These are phyloP conservation scores for Entomortierella lignicola DNA, from an alignment of 192 early-diverging fungal genomes.

Conservation along the genomic window DNA sequence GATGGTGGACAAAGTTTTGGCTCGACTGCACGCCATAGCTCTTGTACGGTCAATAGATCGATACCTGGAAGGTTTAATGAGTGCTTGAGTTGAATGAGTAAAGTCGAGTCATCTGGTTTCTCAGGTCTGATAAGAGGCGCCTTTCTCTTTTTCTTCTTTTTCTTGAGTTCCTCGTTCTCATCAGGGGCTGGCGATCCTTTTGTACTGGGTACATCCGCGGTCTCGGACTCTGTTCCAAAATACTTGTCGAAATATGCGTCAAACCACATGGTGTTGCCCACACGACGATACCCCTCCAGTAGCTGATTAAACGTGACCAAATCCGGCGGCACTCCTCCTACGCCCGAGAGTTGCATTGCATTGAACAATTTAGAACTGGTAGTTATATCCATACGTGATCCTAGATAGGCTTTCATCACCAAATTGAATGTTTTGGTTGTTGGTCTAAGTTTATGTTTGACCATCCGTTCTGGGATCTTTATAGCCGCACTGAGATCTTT, in stretches of 20 bases:
- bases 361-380: conserved; percentile 31
- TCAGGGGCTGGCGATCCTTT: too few relatives aligned
- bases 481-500: conserved; percentile 34
- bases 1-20: background rate
- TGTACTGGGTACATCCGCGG: background rate
- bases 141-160: background rate
- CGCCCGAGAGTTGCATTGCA: conserved; percentile 26
- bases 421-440: conserved; percentile 53
- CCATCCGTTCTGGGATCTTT: conserved; percentile 40
- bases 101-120: conserved; percentile 22
- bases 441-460: conserved; percentile 43
- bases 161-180: background rate
- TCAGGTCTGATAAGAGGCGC: conserved; percentile 5
- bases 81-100: conserved; percentile 44
- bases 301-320: conserved; percentile 44
- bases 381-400: conserved; percentile 7
- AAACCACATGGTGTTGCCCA: conserved; percentile 39
- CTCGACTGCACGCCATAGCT: conserved; percentile 30
- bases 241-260: conserved; percentile 44
- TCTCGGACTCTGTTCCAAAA: conserved; percentile 12
- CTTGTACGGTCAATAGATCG: conserved; percentile 18
- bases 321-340: conserved; percentile 18
- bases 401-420: conserved; percentile 47
- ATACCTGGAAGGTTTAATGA: conserved; percentile 20
- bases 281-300: conserved; percentile 42